A percentile compares a stretch with the other conserved stretches of the same genome.
These are phyloP conservation scores for Sphaerulina populicola DNA, from an alignment of 2,329 filamentous ascomycete species.

Conservation along the genomic window DNA sequence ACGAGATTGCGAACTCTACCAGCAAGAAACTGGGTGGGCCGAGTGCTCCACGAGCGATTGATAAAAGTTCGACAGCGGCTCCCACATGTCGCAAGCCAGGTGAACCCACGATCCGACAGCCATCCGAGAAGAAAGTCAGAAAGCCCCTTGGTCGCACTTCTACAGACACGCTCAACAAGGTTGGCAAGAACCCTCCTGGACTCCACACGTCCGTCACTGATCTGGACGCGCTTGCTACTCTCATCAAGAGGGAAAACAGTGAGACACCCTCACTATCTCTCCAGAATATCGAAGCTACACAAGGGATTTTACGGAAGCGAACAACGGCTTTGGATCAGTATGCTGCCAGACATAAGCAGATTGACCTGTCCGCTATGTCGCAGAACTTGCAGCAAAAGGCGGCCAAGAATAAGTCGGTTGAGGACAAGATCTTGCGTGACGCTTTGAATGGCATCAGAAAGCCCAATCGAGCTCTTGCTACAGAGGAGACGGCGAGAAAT, in stretches of 20 bases:
- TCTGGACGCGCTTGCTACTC: conserved; percentile 45
- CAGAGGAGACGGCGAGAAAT: conserved; percentile 58
- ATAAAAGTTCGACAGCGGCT: conserved; percentile 40
- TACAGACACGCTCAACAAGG: conserved; percentile 48
- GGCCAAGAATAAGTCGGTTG: conserved; percentile 53
- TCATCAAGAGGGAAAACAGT: conserved; percentile 61
- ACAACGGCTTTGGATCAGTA: conserved; percentile 32
- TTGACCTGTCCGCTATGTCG: conserved; percentile 48
- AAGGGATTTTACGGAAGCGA: conserved; percentile 29
- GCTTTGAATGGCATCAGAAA: conserved; percentile 67
- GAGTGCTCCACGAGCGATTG: conserved; percentile 50
- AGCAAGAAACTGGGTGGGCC: conserved; percentile 71
- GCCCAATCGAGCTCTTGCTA: conserved; percentile 64
- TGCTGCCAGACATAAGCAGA: conserved; percentile 39
- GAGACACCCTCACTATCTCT: conserved; percentile 50
- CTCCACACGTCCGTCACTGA: conserved; percentile 61
- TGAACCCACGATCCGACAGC: conserved; percentile 32
- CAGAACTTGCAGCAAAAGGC: conserved; percentile 50
- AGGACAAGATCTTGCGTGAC: conserved; percentile 59
- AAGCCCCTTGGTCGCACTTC: conserved; percentile 54
- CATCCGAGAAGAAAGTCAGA: conserved; percentile 37
- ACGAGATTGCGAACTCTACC: conserved; percentile 59
- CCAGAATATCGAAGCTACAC: conserved; percentile 38
- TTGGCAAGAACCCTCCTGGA: conserved; percentile 52
- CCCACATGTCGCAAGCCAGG: conserved; percentile 33